Percentiles rank a stretch among this genome's conserved stretches.
These are phyloP conservation scores for Marchantia paleacea DNA, from an alignment of 225 moss, liverwort and hornwort genomes.

Conservation along the genomic window DNA sequence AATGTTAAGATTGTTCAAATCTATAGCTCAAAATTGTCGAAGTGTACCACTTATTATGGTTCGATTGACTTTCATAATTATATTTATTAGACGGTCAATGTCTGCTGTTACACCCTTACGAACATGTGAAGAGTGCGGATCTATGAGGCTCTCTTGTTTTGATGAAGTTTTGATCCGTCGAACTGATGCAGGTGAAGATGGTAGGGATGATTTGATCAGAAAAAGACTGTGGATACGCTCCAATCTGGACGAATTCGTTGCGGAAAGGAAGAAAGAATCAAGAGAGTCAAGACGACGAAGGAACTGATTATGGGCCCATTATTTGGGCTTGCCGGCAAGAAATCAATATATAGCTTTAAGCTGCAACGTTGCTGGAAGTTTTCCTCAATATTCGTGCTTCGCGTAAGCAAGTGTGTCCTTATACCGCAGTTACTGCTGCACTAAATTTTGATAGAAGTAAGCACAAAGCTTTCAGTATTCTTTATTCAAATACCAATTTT, in stretches of 20 bases:
- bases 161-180: too few relatives aligned
- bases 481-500: neutral
- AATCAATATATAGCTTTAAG: neutral
- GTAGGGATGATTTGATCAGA: conserved; percentile 60
- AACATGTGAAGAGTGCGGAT: neutral
- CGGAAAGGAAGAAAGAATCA: conserved; percentile 62
- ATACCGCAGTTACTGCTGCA: neutral
- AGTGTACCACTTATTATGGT: neutral
- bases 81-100: neutral
- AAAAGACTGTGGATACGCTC: conserved; percentile 79
- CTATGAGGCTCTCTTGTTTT: neutral
- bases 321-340: neutral
- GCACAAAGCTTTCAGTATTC: neutral
- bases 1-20: neutral
- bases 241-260: conserved; percentile 62
- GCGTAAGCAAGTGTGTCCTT: neutral
- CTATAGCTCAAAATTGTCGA: neutral
- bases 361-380: neutral
- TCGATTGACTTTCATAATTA: neutral
- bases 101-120: neutral
- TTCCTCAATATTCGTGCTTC: neutral
- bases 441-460: conserved; percentile 8
- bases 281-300: conserved; percentile 51
- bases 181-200: conserved; percentile 53
- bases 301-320: conserved; percentile 22